Evolutionary conservation across 1,139 yeast species (phyloP), one percentile per base, ranked within the genome.

Genomic region (Scheffersomyces stambukii): DNA sequence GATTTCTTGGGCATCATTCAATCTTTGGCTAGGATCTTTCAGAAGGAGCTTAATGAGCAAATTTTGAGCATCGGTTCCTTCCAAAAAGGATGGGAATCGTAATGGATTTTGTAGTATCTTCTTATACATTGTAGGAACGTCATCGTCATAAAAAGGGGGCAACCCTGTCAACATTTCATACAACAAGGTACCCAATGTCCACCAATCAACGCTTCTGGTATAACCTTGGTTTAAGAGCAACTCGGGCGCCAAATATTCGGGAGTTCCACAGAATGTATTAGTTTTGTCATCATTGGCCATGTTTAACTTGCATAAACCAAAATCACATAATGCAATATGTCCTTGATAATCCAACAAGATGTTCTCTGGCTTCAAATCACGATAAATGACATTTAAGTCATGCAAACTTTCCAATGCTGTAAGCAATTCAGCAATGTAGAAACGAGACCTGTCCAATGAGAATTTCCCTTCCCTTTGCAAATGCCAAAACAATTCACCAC

Each of bases 131-230:
- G 80, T 79, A 35, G 88, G 82, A n/a, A 83, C 82, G 57, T 89
- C 91, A 50, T 88, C 96, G 50, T 89, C 97, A 53, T 85, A 91
- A 53, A 88, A 91, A 26, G 96, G 96, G 6, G 98, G 98, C 41
- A 91, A 69, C 0, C 97, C 96, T 2, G 96, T 88, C 40, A 93
- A 72, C 98, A 91, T 91, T 56, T 91, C 98, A 54, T 84, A 91
- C 25, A 91, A 67, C 29, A 91, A 68, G 21, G 91, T 91, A 20
- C 98, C 98, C 41, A 91, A 67, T 1, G 97, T 91, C 98, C 98
- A 91, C 80, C 95, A 91, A 59, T 91, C 98, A 21, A 91, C 97
- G 47, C 84, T 81, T 54, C 95, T 77, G 5, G 97, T 88, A 57
- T 91, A 91, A 2, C 97, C 97, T 53, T 85, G 88, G 40, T 91